These are phyloP conservation scores for Mycosarcoma maydis DNA, from an alignment of 1,284 basidiomycete species.

Conservation along the genomic window DNA sequence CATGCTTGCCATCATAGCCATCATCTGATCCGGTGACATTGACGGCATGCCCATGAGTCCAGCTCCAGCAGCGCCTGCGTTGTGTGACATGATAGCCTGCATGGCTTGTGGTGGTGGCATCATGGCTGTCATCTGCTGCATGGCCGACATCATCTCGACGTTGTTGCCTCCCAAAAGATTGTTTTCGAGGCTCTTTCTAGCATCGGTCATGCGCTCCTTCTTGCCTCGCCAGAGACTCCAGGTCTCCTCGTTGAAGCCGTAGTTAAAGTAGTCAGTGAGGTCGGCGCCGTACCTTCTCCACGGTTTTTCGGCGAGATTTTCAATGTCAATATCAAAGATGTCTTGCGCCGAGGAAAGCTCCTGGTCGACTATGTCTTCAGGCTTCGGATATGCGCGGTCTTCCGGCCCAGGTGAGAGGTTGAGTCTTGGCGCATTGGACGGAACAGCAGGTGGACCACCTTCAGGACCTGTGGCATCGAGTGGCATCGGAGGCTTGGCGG, in stretches of 20 bases:
- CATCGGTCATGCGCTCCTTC: constrained; percentile 80
- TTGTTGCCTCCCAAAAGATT: constrained; percentile 21
- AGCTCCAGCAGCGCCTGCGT: constrained; percentile 17
- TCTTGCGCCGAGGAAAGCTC: constrained; percentile 64
- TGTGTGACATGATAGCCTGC: constrained; percentile 57
- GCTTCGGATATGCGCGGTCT: constrained; percentile 60
- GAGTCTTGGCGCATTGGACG: constrained; percentile 52
- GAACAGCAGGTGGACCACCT: constrained; percentile 60
- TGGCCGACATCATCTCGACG: constrained; percentile 25
- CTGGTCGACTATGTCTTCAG: constrained; percentile 62
- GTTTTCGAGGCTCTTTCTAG: constrained; percentile 72
- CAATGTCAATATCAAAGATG: constrained; percentile 88
- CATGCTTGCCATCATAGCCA: constrained; percentile 61
- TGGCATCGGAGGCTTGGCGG: constrained; percentile 3
- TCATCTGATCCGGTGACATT: constrained; percentile 56
- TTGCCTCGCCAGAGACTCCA: constrained; percentile 92
- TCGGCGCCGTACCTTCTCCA: constrained; percentile 94
- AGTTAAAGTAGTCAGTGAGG: constrained; percentile 98
- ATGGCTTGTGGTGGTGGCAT: constrained; percentile 51
- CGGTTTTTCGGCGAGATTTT: constrained; percentile 79
- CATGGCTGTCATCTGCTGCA: constrained; percentile 50
- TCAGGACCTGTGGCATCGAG: constrained; percentile 26
- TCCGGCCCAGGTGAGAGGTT: constrained; percentile 48
- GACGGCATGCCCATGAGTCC: constrained; percentile 52
- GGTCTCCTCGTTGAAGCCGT: constrained; percentile 95